Conservation (phyloP, 352 stramenopile genomes). For the Globisporangium camurandrum region DNA sequence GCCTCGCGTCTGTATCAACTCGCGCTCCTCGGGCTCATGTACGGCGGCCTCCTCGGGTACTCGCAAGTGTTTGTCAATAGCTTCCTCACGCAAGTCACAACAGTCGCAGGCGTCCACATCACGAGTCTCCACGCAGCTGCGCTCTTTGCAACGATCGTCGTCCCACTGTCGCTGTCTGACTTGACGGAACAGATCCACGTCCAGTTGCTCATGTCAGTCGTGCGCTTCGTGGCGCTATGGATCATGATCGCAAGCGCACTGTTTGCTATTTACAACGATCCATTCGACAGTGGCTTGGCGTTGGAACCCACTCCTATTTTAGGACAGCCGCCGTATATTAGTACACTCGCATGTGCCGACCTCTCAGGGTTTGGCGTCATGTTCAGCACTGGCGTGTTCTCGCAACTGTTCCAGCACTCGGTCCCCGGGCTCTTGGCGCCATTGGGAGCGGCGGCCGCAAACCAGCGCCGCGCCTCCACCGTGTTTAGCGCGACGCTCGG, state of each 20-base stretch:
- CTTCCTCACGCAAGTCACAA: slow-evolving; percentile 63
- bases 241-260: slow-evolving; percentile 84
- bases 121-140: slow-evolving; percentile 47
- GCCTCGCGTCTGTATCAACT: slow-evolving; percentile 78
- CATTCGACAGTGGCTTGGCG: slow-evolving; percentile 40
- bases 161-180: slow-evolving; percentile 85
- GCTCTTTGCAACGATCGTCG: slow-evolving; percentile 76
- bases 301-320: not conserved
- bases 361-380: slow-evolving; percentile 81
- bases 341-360: slow-evolving; percentile 56
- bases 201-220: slow-evolving; percentile 81
- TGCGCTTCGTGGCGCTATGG: slow-evolving; percentile 81
- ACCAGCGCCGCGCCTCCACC: slow-evolving; percentile 46
- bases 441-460: slow-evolving; percentile 37
- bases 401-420: slow-evolving; percentile 88
- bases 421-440: slow-evolving; percentile 80
- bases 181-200: slow-evolving; percentile 86
- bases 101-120: slow-evolving; percentile 40
- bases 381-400: slow-evolving; percentile 88
- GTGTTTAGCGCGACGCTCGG: slow-evolving; percentile 78
- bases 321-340: slow-evolving; percentile 32
- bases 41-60: slow-evolving; percentile 83
- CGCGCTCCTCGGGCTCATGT: slow-evolving; percentile 85
- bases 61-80: slow-evolving; percentile 89
- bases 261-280: slow-evolving; percentile 65